Conservation (phyloP, 1,139 yeast species). For the Zygoascus hellenicus region DNA sequence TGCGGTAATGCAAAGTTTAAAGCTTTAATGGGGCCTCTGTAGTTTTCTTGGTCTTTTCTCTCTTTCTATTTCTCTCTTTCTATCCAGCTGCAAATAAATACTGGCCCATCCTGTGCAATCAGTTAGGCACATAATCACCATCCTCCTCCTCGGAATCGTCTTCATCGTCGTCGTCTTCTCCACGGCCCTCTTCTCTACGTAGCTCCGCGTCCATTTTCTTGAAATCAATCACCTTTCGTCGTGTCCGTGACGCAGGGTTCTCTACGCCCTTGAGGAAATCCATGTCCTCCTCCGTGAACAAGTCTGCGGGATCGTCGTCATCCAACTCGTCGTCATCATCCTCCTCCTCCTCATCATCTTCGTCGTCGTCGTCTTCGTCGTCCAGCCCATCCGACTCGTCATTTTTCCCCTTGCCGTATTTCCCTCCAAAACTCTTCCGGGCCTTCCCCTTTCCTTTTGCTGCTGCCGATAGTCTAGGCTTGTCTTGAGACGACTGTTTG, state of each 20-base stretch:
- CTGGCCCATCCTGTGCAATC: too few relatives aligned
- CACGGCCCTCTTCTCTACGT: constrained; percentile 41
- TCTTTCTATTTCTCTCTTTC: too few relatives aligned
- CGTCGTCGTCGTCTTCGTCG: constrained; percentile 29
- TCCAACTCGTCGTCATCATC: constrained; percentile 24
- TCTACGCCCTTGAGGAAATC: constrained; percentile 44
- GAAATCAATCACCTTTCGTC: constrained; percentile 86
- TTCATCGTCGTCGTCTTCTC: constrained; percentile 24
- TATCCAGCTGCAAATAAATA: too few relatives aligned
- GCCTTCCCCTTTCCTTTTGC: constrained; percentile 23
- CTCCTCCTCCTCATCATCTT: constrained; percentile 27
- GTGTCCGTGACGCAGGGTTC: constrained; percentile 84
- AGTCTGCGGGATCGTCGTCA: constrained; percentile 20
- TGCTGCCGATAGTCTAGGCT: constrained; percentile 9
- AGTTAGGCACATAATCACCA: constrained; percentile 18
- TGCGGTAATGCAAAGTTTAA: too few relatives aligned
- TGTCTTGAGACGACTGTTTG: background rate
- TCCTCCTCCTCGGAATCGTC: constrained; percentile 34
- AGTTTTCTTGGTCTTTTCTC: too few relatives aligned
- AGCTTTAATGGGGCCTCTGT: too few relatives aligned
- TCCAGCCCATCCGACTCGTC: constrained; percentile 26
- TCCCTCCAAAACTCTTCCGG: constrained; percentile 25
- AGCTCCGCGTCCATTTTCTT: constrained; percentile 75
- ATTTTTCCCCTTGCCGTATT: constrained; percentile 32
- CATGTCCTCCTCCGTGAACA: constrained; percentile 33